phyloP scores from a whole-genome alignment of 306 rosid species.

The Dryas octopetala region DNA sequence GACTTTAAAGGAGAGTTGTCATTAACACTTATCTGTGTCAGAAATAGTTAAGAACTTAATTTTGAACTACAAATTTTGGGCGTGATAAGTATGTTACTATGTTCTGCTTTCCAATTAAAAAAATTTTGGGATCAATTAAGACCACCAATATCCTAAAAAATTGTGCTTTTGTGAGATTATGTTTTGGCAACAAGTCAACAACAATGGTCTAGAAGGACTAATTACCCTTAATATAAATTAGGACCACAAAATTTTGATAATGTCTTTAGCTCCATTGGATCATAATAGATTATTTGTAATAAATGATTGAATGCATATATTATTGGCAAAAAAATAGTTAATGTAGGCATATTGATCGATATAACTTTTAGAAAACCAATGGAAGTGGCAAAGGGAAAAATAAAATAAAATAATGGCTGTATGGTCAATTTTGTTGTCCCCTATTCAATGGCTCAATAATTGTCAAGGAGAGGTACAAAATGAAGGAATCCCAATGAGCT shows the following conservation, averaged over 20 bases:
- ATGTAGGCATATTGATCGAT: neutral
- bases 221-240: neutral
- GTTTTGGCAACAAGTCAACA: neutral
- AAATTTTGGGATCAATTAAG: neutral
- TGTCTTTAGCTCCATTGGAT: neutral
- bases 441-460: slow-evolving; percentile 17
- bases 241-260: slow-evolving; percentile 10
- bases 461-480: slow-evolving; percentile 16
- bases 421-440: slow-evolving; percentile 13
- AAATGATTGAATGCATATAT: neutral
- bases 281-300: neutral
- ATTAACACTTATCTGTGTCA: no score
- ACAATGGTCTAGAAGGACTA: neutral
- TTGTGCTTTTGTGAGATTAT: neutral
- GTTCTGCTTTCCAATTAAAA: neutral
- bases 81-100: neutral
- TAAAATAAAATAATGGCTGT: neutral
- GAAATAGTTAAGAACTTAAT: neutral
- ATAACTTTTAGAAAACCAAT: neutral
- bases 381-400: neutral
- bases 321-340: neutral
- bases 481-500: slow-evolving; percentile 6
- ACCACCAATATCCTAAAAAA: neutral
- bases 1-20: neutral
- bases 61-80: neutral